A percentile compares a stretch with the other conserved stretches of the same genome.
These are phyloP conservation scores for Sonneratia caseolaris DNA, from an alignment of 345 rosid species.

Conservation along the genomic window DNA sequence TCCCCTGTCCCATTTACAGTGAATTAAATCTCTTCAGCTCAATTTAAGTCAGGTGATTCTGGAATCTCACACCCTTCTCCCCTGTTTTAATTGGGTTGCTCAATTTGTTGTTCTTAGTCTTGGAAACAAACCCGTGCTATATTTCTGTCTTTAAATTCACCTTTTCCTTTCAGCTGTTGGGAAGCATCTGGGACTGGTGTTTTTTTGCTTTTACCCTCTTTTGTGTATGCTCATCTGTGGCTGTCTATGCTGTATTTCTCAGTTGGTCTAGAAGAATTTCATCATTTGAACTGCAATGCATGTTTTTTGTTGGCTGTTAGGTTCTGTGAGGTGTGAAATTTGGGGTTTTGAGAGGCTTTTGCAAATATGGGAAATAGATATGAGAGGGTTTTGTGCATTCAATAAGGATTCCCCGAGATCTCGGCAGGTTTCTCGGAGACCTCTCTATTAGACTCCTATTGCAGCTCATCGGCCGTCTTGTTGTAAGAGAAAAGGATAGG, in stretches of 20 bases:
- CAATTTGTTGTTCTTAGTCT: background rate
- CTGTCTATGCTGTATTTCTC: background rate
- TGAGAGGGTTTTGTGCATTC: background rate
- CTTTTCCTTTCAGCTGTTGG: background rate
- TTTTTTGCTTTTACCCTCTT: background rate
- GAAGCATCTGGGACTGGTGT: background rate
- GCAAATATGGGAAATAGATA: background rate
- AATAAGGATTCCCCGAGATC: background rate
- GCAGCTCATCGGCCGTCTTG: background rate
- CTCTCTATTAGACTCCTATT: background rate
- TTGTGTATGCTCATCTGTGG: background rate
- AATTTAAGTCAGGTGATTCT: background rate
- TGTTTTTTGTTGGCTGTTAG: background rate
- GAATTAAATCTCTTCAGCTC: background rate
- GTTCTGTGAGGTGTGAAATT: background rate
- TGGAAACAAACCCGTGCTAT: background rate
- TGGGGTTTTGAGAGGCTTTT: background rate
- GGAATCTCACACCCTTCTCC: background rate
- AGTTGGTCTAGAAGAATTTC: background rate
- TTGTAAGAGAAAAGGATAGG: background rate
- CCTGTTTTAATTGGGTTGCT: background rate
- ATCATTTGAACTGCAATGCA: background rate
- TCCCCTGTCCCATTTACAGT: background rate
- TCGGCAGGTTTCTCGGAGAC: background rate
- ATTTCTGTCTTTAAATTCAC: background rate